Base-by-base conservation (phyloP, 1,284 basidiomycete species). In the Leccinum fallax region DNA sequence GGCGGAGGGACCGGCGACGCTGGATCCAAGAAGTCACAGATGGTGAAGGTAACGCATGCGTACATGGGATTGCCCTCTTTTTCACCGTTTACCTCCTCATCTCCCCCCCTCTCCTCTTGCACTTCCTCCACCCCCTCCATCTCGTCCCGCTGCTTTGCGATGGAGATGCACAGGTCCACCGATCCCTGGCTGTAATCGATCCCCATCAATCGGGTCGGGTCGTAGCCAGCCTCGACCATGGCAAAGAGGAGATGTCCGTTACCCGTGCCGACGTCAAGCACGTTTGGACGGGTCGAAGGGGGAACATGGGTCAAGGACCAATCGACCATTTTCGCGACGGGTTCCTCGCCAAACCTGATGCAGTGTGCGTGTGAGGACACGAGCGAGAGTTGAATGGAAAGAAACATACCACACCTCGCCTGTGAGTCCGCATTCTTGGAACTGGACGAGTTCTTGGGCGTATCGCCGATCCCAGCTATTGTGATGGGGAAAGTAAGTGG, bases 211-310 rank as follows among this genome's bases (percentile, higher is more conserved):
- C 69, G 75, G 13, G 72, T 70, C 0, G 84, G 68, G 16, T 80
- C 71, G 71, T 93, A 92, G 2, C 88, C 87, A 0, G 83, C 87
- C 53, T 90, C 86, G 32, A 80, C 78, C 43, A 96, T 81, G 0
- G 87, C 86, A 66, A 95, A 89, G 5, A 94, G 81, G 11, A 96
- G 78, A 7, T 89, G 85, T n/a, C 94, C 94, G 67, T 96, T 96
- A 1, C 94, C 93, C 61, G 86, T 88, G 19, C 94, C 94, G 53
- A 96, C 80, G 71, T 93, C 92, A 48, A 93, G 81, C 32, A 90
- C 80, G 19, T 72, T 79, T 5, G 84, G 81, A 21, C 78, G 71
- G 8, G 74, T 66, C 4, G 77, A 68, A 0, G 81, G 74, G 11
- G 87, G 83, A 28, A 84, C 74, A 65, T 89, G 76, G 51, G 82